phyloP scores from a whole-genome alignment of 2,329 filamentous ascomycete genomes.

The Geoglossum cookeanum region DNA sequence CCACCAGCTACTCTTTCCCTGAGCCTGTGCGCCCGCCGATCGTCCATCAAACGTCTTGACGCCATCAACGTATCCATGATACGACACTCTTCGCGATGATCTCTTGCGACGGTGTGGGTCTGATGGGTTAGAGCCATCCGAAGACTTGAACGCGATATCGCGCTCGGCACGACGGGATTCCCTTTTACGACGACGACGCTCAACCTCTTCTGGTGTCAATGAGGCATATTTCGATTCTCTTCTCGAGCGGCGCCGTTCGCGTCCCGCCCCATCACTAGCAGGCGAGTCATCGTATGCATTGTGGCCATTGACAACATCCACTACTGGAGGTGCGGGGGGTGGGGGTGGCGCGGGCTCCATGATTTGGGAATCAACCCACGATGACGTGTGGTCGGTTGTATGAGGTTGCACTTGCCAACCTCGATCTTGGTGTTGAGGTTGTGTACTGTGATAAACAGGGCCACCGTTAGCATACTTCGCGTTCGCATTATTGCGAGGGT shows the following conservation, averaged over 20 bases:
- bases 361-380: slow-evolving; percentile 29
- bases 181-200: slow-evolving; percentile 8
- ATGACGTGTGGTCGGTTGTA: slow-evolving; percentile 28
- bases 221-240: slow-evolving; percentile 11
- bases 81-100: background rate
- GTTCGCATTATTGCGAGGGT: slow-evolving; percentile 13
- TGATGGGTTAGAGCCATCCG: background rate
- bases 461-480: background rate
- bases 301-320: slow-evolving; percentile 34
- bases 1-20: background rate
- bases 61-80: background rate
- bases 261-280: slow-evolving; percentile 10
- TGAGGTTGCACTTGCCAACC: background rate
- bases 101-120: background rate
- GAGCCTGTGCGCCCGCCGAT: background rate
- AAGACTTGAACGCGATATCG: slow-evolving; percentile 6
- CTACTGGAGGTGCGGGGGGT: slow-evolving; percentile 25
- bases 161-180: slow-evolving; percentile 14
- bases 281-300: slow-evolving; percentile 28
- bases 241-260: slow-evolving; percentile 13
- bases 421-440: background rate
- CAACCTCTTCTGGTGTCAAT: slow-evolving; percentile 10
- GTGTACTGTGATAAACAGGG: background rate
- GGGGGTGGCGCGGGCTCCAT: slow-evolving; percentile 29
- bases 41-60: background rate